Evolutionary conservation across 345 rosid species (phyloP), one percentile per base, ranked within the genome.

Genomic region (Populus simonii): DNA sequence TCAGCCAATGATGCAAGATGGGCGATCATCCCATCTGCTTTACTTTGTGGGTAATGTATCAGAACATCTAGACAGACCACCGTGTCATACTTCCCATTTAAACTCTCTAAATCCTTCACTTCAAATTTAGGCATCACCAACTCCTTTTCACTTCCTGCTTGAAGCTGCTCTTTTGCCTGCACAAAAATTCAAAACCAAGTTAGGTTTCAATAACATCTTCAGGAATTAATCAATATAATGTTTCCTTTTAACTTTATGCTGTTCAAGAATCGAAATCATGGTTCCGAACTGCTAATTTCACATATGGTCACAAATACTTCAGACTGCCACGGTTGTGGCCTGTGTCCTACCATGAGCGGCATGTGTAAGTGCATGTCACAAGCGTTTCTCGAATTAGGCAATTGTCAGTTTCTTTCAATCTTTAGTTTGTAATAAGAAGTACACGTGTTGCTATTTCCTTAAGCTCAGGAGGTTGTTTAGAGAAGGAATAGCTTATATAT

Each of bases 1-100:
- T 92, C 94, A 0, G 99, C 94, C 81, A 93, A 89, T 8, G 99
- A 96, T 63, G 96, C 97, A 0, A 96, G 94, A 84, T 92, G 99
- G 18, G 90, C 92, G 29, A 93, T 93, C 99, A 96, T 96, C 47
- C 92, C 94, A 38, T 96, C 97, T 0, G 97, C 99, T 83, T 96
- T 92, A 75, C 61, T 91, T 81, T 96, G 99, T 0, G 98, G 99
- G 61, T 96, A 93, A 81, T 93, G 99, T 81, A 96, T 96, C 82
- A 96, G 68, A 35, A 96, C 98, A 81, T 96, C 99, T 17, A 96
- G 77, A 84, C 99, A 96, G 35, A 93, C 90, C 25, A 96, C 98
- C 0, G 95, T 92, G 23, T 91, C 88, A 22, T 86, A 93, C 83
- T 90, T 93, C 7, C 99, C 99, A 38, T 76, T 79, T 43, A 96